phyloP scores from a whole-genome alignment of 768 basidiomycete species.

The Boletus rubroflammeus region DNA sequence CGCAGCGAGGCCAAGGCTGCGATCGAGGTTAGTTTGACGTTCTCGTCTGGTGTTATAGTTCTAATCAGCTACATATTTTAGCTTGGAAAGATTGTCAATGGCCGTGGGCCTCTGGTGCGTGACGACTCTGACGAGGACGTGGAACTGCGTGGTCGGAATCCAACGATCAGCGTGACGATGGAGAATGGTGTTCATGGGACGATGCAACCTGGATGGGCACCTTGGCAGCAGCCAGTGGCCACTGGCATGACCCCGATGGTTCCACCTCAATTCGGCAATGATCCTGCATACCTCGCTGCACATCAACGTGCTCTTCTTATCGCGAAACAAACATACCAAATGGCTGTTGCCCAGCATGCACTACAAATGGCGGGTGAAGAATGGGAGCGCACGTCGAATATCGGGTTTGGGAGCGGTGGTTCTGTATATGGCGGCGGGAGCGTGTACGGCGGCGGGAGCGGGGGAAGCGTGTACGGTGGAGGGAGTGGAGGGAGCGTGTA shows the following conservation, averaged over 20 bases:
- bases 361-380: constrained; percentile 87
- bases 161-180: constrained; percentile 38
- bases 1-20: constrained; percentile 82
- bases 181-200: constrained; percentile 24
- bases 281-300: constrained; percentile 61
- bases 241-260: constrained; percentile 34
- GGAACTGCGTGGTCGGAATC: constrained; percentile 15
- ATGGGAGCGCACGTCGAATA: constrained; percentile 77
- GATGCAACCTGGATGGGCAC: constrained; percentile 34
- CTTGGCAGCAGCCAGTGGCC: constrained; percentile 30
- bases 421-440: constrained; percentile 41
- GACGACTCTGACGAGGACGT: constrained; percentile 46
- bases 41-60: neutral
- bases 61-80: constrained; percentile 28
- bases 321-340: constrained; percentile 88
- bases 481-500: constrained; percentile 45
- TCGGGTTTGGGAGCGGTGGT: constrained; percentile 40
- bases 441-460: constrained; percentile 42
- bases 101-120: constrained; percentile 58
- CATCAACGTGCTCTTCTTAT: constrained; percentile 86
- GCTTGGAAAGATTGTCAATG: constrained; percentile 89
- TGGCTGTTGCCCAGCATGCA: constrained; percentile 87
- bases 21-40: constrained; percentile 58
- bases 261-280: constrained; percentile 40
- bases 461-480: constrained; percentile 33